phyloP scores from a whole-genome alignment of 805 yeast genomes.

The Spathaspora sp. region DNA sequence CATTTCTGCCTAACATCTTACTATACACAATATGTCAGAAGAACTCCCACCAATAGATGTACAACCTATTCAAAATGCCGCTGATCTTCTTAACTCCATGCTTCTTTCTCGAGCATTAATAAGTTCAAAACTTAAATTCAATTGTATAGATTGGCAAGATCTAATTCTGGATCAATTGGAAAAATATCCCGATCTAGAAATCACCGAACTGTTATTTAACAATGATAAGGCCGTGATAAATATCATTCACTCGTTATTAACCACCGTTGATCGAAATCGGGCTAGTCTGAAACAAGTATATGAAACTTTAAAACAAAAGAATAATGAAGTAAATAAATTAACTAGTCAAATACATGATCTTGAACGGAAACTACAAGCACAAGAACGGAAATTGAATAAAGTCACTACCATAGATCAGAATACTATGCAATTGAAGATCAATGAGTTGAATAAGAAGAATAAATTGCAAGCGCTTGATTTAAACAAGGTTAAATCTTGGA shows the following conservation, averaged over 20 bases:
- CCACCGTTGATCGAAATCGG: constrained; percentile 29
- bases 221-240: constrained; percentile 37
- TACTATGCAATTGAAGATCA: constrained; percentile 12
- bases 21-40: not conserved
- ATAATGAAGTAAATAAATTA: constrained; percentile 22
- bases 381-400: constrained; percentile 8
- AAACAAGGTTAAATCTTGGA: constrained; percentile 23
- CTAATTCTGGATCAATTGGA: constrained; percentile 23
- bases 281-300: constrained; percentile 28
- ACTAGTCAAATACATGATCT: constrained; percentile 17
- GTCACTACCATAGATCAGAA: constrained; percentile 18
- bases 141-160: constrained; percentile 31
- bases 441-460: constrained; percentile 16
- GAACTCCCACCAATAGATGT: constrained; percentile 15
- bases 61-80: constrained; percentile 33
- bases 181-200: constrained; percentile 6
- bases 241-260: constrained; percentile 30
- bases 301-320: constrained; percentile 24
- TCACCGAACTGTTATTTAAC: constrained; percentile 28
- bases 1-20: not conserved
- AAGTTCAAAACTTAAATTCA: constrained; percentile 26
- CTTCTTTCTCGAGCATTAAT: constrained; percentile 34
- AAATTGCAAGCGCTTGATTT: constrained; percentile 28
- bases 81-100: constrained; percentile 32
- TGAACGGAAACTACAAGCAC: constrained; percentile 14